Base-by-base conservation (phyloP, 306 rosid species). In the Dryas alaskensis region DNA sequence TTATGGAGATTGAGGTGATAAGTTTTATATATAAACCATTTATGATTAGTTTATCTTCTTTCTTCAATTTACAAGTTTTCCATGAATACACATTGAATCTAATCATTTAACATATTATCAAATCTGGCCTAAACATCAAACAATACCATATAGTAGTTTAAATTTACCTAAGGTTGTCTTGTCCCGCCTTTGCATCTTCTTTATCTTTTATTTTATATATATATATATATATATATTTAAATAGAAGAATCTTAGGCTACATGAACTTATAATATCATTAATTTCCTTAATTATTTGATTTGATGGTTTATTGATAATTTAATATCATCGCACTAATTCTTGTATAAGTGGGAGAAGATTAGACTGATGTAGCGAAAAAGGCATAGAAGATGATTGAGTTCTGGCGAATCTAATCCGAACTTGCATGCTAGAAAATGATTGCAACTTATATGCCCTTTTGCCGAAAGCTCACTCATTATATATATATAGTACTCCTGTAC, bases 211-310 rank as follows among this genome's bases (percentile, higher is more conserved):
- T 19, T 57, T 57, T 60, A 5, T 11, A 60, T 60, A 11, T 69
- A 19, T 19, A 19, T 69, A 19, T 19, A 19, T 39, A 45, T n/a
- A 53, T 39, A 2, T 14, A 10, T 31, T 31, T 31, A 31, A 31
- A 31, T 31, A 19, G 46, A 61, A 70, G 76, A 79, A 82, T 79
- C 78, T 79, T 65, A 55, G 31, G 45, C 60, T 57, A 42, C 42
- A 19, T 73, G 53, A 66, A 66, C 73, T 46, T 66, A 73, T 70
- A 1, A 31, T 31, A 59, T 78, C 48, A 69, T 75, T 82, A 58
- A 31, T 31, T 31, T 60, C 51, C 17, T 47, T 19, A 40, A 55
- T 13, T 19, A 77, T 67, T 53, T 72, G 66, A 68, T 59, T 50
- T 58, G 71, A 58, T 31, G 37, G 37, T 31, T 58, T n/a, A 12